These are phyloP conservation scores for Kluyveromyces marxianus DNA, from an alignment of 1,139 yeast genomes.

Conservation along the genomic window DNA sequence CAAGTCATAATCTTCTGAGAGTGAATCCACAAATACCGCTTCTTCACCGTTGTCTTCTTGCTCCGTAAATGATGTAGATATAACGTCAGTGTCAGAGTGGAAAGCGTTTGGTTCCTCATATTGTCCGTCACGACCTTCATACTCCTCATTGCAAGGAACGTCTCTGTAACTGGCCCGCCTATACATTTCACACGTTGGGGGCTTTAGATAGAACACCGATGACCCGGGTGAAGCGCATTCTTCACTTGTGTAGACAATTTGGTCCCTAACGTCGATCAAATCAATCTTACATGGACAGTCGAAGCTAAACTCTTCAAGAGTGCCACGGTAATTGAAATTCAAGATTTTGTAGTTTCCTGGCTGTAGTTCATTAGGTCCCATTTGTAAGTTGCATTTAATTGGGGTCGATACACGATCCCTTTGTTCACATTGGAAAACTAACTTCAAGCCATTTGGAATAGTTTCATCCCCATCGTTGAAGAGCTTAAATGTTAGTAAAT, in stretches of 20 bases:
- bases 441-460: conserved; percentile 12
- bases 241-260: conserved; percentile 8
- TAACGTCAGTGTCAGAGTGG: conserved; percentile 9
- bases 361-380: conserved; percentile 12
- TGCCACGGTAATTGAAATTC: conserved; percentile 14
- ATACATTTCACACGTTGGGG: not conserved
- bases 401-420: conserved; percentile 4
- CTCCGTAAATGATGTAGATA: conserved; percentile 15
- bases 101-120: not conserved
- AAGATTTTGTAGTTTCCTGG: conserved; percentile 13
- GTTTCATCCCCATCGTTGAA: conserved; percentile 11
- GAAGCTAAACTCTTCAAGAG: conserved; percentile 8
- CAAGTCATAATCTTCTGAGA: conserved; percentile 21
- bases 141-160: not conserved
- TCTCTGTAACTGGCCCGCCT: not conserved
- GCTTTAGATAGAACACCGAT: not conserved
- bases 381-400: conserved; percentile 8
- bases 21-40: conserved; percentile 5
- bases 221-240: not conserved
- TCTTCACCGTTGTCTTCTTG: conserved; percentile 9
- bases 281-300: conserved; percentile 10
- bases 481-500: conserved; percentile 13
- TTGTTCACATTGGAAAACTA: conserved; percentile 10
- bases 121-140: not conserved
- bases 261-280: conserved; percentile 10